Conservation (phyloP, 352 stramenopile genomes). For the Globisporangium solare region DNA sequence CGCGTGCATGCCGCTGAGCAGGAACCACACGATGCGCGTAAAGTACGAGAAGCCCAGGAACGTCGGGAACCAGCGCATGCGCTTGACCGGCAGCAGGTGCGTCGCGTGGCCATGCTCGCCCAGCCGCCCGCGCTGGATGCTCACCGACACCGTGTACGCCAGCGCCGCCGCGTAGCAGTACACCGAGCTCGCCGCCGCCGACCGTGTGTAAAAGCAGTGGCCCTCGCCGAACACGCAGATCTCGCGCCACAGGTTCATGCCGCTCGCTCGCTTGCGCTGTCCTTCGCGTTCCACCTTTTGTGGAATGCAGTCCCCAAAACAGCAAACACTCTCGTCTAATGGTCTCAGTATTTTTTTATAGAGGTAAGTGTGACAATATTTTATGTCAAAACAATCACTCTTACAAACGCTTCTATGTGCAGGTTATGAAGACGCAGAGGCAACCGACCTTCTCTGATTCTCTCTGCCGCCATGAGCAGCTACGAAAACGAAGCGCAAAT, state of each 20-base stretch:
- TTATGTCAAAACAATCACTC: no score
- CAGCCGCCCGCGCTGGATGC: constrained; percentile 60
- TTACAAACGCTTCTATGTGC: no score
- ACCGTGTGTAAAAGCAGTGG: constrained; percentile 79
- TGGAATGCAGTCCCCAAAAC: background rate
- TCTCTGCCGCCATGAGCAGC: no score
- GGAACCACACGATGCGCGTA: constrained; percentile 63
- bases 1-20: constrained; percentile 76
- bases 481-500: no score
- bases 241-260: constrained; percentile 19
- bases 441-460: no score
- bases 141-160: constrained; percentile 70
- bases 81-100: constrained; percentile 71
- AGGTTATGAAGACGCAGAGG: no score
- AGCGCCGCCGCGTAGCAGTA: constrained; percentile 67
- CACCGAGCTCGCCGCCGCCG: constrained; percentile 47
- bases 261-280: background rate
- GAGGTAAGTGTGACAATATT: no score
- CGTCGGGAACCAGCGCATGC: constrained; percentile 81
- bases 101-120: constrained; percentile 81
- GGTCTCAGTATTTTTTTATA: no score
- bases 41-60: constrained; percentile 74
- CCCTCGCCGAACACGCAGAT: constrained; percentile 70
- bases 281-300: background rate
- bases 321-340: background rate